Conservation (phyloP, 2,329 filamentous ascomycete species). For the Dryadomyces quercivorus region DNA sequence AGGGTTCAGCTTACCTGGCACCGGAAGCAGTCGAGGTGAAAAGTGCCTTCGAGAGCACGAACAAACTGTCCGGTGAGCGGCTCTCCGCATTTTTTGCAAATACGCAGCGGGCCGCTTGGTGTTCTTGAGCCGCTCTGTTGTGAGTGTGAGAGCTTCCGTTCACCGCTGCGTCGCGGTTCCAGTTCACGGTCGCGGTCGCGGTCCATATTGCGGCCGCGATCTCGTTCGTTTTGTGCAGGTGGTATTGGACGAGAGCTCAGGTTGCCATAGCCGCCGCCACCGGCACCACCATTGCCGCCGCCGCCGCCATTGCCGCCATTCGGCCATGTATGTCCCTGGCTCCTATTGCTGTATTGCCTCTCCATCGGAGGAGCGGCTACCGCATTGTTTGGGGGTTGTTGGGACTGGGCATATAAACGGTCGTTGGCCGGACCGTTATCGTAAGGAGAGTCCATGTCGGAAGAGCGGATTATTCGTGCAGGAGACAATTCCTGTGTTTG, state of each 20-base stretch:
- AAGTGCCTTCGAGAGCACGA: conserved; percentile 82
- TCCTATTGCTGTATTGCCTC: conserved; percentile 11
- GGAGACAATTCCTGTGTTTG: no score
- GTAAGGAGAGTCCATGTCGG: conserved; percentile 34
- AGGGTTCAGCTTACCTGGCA: conserved; percentile 57
- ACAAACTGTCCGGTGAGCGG: conserved; percentile 91
- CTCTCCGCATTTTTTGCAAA: conserved; percentile 81
- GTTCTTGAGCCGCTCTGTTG: conserved; percentile 33
- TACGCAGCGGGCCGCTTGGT: conserved; percentile 47
- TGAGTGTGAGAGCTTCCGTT: conserved; percentile 31
- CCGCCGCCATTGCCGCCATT: conserved; percentile 11
- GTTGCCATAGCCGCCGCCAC: conserved; percentile 11
- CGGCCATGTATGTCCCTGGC: conserved; percentile 10
- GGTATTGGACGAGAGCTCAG: conserved; percentile 17
- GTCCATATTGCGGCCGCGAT: conserved; percentile 19
- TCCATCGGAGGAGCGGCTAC: conserved; percentile 14
- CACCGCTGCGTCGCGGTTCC: conserved; percentile 33
- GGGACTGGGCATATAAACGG: conserved; percentile 15
- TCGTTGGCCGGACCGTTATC: conserved; percentile 28
- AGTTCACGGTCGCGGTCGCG: conserved; percentile 15
- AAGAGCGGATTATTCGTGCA: no score
- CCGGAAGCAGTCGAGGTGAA: conserved; percentile 95
- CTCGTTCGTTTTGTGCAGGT: conserved; percentile 23
- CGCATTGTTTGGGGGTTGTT: conserved; percentile 5
- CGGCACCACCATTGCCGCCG: background rate